phyloP scores from a whole-genome alignment of 108 stramenopile genomes.

The Fragilariopsis cylindrus region DNA sequence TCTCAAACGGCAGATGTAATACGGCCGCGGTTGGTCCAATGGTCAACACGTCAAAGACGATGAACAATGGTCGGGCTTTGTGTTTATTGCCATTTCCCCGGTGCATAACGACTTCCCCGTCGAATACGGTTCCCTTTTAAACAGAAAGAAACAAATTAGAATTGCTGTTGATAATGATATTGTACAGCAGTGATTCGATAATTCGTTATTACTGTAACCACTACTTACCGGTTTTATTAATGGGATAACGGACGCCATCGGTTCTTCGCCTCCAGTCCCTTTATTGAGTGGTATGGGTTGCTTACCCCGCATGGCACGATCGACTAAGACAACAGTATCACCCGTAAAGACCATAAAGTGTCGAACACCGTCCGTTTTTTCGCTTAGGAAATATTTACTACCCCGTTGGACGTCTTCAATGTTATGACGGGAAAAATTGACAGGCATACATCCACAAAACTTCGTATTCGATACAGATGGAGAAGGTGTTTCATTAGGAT shows the following conservation, averaged over 20 bases:
- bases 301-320: constrained; percentile 86
- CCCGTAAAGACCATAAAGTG: constrained; percentile 92
- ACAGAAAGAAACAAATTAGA: too few relatives aligned
- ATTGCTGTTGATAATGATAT: too few relatives aligned
- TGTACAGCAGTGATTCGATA: too few relatives aligned
- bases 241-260: constrained; percentile 49
- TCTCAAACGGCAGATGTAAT: constrained; percentile 81
- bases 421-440: constrained; percentile 93
- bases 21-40: constrained; percentile 66
- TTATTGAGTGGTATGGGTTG: constrained; percentile 50
- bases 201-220: too few relatives aligned
- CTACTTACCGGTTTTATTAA: constrained; percentile 48
- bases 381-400: constrained; percentile 88
- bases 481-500: constrained; percentile 39
- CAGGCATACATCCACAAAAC: constrained; percentile 95
- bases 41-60: constrained; percentile 93
- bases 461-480: constrained; percentile 49
- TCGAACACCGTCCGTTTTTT: constrained; percentile 97
- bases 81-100: constrained; percentile 35
- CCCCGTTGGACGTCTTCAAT: constrained; percentile 86
- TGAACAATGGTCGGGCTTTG: constrained; percentile 80
- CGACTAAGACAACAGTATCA: constrained; percentile 86
- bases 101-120: constrained; percentile 97
- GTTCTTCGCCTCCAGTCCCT: constrained; percentile 19
- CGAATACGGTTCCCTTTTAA: constrained; percentile 79